Evolutionary conservation across 768 basidiomycete species (phyloP), one percentile per base, ranked within the genome.

Genomic region (Xanthoconium stramineum): DNA sequence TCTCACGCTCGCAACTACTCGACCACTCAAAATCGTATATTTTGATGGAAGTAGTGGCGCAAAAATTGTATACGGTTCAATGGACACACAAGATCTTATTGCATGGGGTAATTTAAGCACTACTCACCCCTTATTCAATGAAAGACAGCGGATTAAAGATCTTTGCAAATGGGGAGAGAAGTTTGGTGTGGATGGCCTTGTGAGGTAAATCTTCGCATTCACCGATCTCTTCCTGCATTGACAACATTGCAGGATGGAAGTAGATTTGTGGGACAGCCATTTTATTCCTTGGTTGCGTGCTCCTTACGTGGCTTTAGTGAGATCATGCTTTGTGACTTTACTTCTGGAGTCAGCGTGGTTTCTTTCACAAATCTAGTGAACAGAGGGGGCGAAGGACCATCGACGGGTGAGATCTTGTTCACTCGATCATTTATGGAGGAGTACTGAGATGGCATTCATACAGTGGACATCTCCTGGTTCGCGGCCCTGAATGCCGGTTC

Each of bases 21-120:
- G 68, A 19, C 65, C 78, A 1, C 62, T 83, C 35, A 78, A 75
- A 37, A 63, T 82, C 3, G 53, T 82, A 11, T 81, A 82, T 58
- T 82, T 83, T 44, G 82, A 83, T 49, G 81, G 82, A 0, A 77
- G 67, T 43, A 80, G 80, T 51, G 80, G 76, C 0, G 75, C 72
- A 1, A 81, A 80, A 51, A 65, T 79, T 65, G 19, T 47, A 15
- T 64, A 62, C 1, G 80, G 80, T 0, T 47, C 76, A 5, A 57
- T 82, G 70, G 78, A 82, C 49, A 73, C 68, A 12, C 80, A 82
- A 53, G 81, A 82, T 51, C 63, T 81, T 17, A n/a, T 82, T 5
- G 51, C 60, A 24, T 83, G 78, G 78, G 78, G 78, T 1, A 46
- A 60, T 40, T 35, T 68, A 3, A 32, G 47, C 19, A 51, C 61